phyloP scores from a whole-genome alignment of 2,329 filamentous ascomycete genomes.

The Amphichorda felina region DNA sequence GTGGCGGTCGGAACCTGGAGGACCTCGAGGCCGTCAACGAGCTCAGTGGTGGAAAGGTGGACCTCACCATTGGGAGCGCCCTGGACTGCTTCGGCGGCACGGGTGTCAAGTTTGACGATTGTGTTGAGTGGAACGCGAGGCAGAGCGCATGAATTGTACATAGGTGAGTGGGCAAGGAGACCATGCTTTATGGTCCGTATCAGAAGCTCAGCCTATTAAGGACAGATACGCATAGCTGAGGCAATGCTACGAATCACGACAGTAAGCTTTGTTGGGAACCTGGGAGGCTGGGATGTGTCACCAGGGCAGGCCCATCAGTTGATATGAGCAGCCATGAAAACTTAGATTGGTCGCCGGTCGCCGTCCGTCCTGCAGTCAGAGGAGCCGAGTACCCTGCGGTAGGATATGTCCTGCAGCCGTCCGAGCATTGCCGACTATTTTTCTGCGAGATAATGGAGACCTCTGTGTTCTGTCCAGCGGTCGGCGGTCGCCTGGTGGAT shows the following conservation, averaged over 20 bases:
- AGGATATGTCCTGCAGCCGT: too few species aligned
- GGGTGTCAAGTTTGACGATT: conserved; percentile 80
- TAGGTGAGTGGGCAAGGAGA: not conserved
- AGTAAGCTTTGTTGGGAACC: too few species aligned
- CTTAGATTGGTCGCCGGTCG: too few species aligned
- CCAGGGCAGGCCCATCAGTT: too few species aligned
- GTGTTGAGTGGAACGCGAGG: conserved; percentile 70
- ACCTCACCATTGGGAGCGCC: conserved; percentile 92
- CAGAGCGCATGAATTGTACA: conserved; percentile 14
- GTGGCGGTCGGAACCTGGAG: conserved; percentile 71
- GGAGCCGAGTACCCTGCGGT: not conserved
- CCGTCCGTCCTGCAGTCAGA: not conserved
- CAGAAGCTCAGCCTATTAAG: too few species aligned
- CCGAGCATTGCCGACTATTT: not conserved
- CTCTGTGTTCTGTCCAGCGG: too few species aligned
- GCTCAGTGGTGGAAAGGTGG: conserved; percentile 70
- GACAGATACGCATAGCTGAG: too few species aligned
- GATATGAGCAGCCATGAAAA: too few species aligned
- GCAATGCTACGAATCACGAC: too few species aligned
- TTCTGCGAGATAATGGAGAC: too few species aligned
- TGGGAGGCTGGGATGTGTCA: too few species aligned
- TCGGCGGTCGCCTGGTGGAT: too few species aligned
- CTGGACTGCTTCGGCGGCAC: conserved; percentile 89
- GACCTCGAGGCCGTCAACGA: conserved; percentile 74
- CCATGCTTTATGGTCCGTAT: not conserved